Base-by-base conservation (phyloP, 2,329 filamentous ascomycete genomes). In the Pestalotiopsis sp. region DNA sequence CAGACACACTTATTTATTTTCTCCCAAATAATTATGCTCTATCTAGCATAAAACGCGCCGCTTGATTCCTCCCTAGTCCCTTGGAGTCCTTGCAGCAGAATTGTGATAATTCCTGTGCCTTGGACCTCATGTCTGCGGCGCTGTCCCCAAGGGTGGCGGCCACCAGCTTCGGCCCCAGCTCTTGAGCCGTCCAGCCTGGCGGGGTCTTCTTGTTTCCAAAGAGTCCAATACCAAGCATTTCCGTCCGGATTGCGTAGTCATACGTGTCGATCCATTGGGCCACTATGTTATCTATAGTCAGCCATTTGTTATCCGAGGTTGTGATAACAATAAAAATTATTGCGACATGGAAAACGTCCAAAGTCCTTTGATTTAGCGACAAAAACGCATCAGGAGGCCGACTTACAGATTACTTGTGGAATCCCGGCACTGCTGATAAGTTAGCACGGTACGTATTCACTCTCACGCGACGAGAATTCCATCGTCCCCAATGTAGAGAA, bases 371-470 rank as follows among this genome's bases (percentile, higher is more conserved):
- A 9, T 52, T 52, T 52, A 7, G 45, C 4, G 45, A 52, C 5
- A n/a, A 13, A 17, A 31, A 31, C 5, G 27, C 27, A 31, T 7
- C 5, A n/a, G 45, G 17, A 20, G 17, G 13, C 20, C 6, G 17
- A 52, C 45, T 52, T n/a, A 52, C 45, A 52, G 93, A 52, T 52
- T 5, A 52, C 17, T 20, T 72, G 71, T 5, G 72, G 71, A 25
- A 73, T 69, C 36, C 70, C 72, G 14, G 72, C 61, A 63, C 71
- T 68, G 67, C 17, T 3, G 25, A 65, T 6, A 12, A 17, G 27
- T 62, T n/a, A 41, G 25, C 36, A 23, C 9, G 17, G 27, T 13
- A 9, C 12, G 27, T 31, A 31, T 11, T 25, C 17, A n/a, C 23
- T 31, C 4, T 27, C 20, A 31, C 4, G 4, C 3, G 27, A 31